Base-by-base conservation (phyloP, 306 rosid species). In the Heteromeles arbutifolia region DNA sequence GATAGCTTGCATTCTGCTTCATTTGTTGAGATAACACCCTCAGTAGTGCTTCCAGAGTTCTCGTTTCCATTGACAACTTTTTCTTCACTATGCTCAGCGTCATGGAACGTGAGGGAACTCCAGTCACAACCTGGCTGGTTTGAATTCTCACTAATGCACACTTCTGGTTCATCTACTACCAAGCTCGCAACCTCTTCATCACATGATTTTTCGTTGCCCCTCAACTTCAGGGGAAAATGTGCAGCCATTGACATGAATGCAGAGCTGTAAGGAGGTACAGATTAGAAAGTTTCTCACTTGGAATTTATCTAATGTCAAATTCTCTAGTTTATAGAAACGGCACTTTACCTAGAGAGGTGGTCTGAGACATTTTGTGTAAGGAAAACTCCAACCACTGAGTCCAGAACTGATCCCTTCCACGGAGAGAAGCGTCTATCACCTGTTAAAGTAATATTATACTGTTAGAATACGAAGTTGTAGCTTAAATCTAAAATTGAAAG, bases 391-490 rank as follows among this genome's bases (percentile, higher is more conserved):
- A 96, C 84, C 74, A 96, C 99, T 6, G 99, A 96, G 87, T 96
- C 99, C 80, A 96, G 82, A 58, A 96, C 98, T 25, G 99, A 96
- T 80, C 99, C 99, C 86, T 96, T 96, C 99, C 99, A 96, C 69
- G 50, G 83, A 80, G 99, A 87, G 87, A 96, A 96, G 76, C 97
- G 91, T 72, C 99, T 90, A 76, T 96, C 99, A 58, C 99, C 99
- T 96, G 96, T 79, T 64, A 65, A 90, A 78, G 80, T 77, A 77
- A 34, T 43, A 81, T 78, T 65, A 58, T 63, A 19, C 10, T 62
- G 75, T 59, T 68, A 76, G 54, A 13, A 29, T 58, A 72, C 70
- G 29, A 70, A 66, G n/a, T n/a, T 73, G 41, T 41, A 26, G 18
- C 68, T 18, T 37, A 24, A 39, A 72, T 24, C 21, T 57, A 25